A percentile compares a stretch with the other conserved stretches of the same genome.
These are phyloP conservation scores for Peniophora sp. DNA, from an alignment of 1,284 basidiomycete genomes.

Conservation along the genomic window DNA sequence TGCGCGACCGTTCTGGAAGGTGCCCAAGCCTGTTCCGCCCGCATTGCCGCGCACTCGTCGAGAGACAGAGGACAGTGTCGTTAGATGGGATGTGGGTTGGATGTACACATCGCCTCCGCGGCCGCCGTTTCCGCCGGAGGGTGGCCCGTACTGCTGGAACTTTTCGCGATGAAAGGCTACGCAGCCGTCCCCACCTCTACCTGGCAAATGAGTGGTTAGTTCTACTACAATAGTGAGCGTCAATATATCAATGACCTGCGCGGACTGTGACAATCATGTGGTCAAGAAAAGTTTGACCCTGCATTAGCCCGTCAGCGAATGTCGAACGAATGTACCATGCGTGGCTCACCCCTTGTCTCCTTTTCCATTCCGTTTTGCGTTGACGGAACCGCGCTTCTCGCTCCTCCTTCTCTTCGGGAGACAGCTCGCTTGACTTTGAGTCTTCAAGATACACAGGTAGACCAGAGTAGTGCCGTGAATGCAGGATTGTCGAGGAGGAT, in stretches of 20 bases:
- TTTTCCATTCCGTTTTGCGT: slow-evolving; percentile 68
- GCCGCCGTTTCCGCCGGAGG: slow-evolving; percentile 87
- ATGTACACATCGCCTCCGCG: slow-evolving; percentile 84
- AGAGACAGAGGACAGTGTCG: slow-evolving; percentile 67
- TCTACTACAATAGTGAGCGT: slow-evolving; percentile 9
- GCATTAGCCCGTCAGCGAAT: slow-evolving; percentile 1
- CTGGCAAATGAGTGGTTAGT: slow-evolving; percentile 31
- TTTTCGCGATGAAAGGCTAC: slow-evolving; percentile 80
- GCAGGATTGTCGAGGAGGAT: no score
- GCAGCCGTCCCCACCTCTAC: slow-evolving; percentile 78
- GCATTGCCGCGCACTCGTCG: slow-evolving; percentile 60
- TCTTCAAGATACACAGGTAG: no score
- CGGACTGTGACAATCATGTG: slow-evolving; percentile 70
- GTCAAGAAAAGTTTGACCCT: slow-evolving; percentile 81
- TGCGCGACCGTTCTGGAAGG: slow-evolving; percentile 76
- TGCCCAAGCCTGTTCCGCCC: slow-evolving; percentile 72
- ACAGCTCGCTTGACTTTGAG: neutral
- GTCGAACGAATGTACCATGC: neutral
- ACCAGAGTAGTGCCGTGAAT: no score
- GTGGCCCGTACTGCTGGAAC: slow-evolving; percentile 72
- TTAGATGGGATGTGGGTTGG: slow-evolving; percentile 65
- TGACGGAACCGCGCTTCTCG: slow-evolving; percentile 20
- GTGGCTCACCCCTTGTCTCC: slow-evolving; percentile 55
- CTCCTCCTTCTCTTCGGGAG: slow-evolving; percentile 3
- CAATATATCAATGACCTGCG: slow-evolving; percentile 46